Evolutionary conservation across 2,329 filamentous ascomycete genomes (phyloP).

Genomic region (Tolypocladium capitatum): DNA sequence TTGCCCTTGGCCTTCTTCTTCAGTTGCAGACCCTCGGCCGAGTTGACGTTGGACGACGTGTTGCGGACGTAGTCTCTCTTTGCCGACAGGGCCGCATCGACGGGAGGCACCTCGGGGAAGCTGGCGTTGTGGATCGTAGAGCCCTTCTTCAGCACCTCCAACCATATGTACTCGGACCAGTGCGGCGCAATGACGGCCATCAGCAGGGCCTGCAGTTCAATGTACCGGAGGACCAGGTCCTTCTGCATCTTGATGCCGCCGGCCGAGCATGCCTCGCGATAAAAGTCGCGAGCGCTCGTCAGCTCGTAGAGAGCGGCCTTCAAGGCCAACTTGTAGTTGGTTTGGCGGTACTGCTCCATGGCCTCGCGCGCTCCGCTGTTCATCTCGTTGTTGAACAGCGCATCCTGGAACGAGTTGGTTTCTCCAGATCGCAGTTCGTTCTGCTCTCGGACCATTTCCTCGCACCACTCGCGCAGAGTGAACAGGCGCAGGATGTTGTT

Average conservation of each 20-base stretch:
- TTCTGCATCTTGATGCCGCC: conserved; percentile 78
- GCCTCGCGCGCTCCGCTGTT: conserved; percentile 71
- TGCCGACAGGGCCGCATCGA: conserved; percentile 56
- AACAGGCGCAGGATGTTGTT: conserved; percentile 78
- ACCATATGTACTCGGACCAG: conserved; percentile 90
- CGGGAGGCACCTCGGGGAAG: conserved; percentile 42
- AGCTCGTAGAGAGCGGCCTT: conserved; percentile 85
- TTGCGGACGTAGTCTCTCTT: conserved; percentile 69
- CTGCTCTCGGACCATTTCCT: conserved; percentile 65
- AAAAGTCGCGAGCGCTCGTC: conserved; percentile 75
- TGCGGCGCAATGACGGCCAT: conserved; percentile 79
- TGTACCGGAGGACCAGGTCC: conserved; percentile 64
- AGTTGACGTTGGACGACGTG: conserved; percentile 63
- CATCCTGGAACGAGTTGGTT: conserved; percentile 68
- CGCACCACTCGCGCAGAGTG: conserved; percentile 77
- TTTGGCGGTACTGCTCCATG: conserved; percentile 62
- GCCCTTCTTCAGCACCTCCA: conserved; percentile 70
- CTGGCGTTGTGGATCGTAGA: conserved; percentile 64
- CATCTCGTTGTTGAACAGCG: conserved; percentile 87
- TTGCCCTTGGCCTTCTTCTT: conserved; percentile 95
- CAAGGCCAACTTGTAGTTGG: conserved; percentile 67
- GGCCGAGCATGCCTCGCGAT: conserved; percentile 68
- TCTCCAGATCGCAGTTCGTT: conserved; percentile 58
- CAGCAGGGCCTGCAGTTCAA: conserved; percentile 75
- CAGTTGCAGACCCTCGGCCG: conserved; percentile 66